phyloP scores from a whole-genome alignment of 768 basidiomycete species.

The Tricholomella constricta region DNA sequence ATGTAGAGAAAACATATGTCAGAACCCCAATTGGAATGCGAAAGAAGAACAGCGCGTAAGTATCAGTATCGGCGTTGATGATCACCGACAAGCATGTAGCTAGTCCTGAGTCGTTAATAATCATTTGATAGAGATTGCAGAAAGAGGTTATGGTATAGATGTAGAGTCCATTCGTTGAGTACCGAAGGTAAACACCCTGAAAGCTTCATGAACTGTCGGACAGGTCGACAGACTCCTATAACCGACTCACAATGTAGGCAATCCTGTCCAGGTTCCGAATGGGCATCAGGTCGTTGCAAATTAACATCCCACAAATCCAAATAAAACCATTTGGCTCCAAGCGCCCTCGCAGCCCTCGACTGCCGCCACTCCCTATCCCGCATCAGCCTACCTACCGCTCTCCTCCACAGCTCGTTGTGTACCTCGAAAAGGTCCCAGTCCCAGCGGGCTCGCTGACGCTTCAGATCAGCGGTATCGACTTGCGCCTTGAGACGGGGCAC shows the following conservation, averaged over 20 bases:
- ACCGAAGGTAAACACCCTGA: slow-evolving; percentile 27
- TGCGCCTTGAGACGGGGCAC: slow-evolving; percentile 22
- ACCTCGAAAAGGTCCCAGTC: slow-evolving; percentile 30
- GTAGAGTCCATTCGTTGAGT: slow-evolving; percentile 27
- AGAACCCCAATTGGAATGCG: not conserved
- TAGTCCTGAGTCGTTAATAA: not conserved
- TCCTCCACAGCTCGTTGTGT: slow-evolving; percentile 25
- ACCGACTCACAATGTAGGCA: slow-evolving; percentile 29
- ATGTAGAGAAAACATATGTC: not conserved
- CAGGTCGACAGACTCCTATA: not conserved
- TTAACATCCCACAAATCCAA: slow-evolving; percentile 28
- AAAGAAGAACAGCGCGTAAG: not conserved
- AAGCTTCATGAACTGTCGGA: not conserved
- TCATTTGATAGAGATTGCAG: slow-evolving; percentile 10
- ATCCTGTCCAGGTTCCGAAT: slow-evolving; percentile 28
- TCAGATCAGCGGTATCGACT: slow-evolving; percentile 17
- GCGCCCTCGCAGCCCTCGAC: slow-evolving; percentile 7
- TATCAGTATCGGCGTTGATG: not conserved
- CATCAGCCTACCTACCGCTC: slow-evolving; percentile 17
- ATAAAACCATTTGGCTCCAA: slow-evolving; percentile 27
- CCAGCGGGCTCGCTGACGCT: slow-evolving; percentile 25
- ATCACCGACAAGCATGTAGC: not conserved
- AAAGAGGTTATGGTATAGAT: slow-evolving; percentile 24
- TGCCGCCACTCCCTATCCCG: slow-evolving; percentile 16
- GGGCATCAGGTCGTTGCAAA: slow-evolving; percentile 29